Percentiles rank a stretch among this genome's conserved stretches.
These are phyloP conservation scores for Pseudogymnoascus pannorum DNA, from an alignment of 2,329 filamentous ascomycete species.

Conservation along the genomic window DNA sequence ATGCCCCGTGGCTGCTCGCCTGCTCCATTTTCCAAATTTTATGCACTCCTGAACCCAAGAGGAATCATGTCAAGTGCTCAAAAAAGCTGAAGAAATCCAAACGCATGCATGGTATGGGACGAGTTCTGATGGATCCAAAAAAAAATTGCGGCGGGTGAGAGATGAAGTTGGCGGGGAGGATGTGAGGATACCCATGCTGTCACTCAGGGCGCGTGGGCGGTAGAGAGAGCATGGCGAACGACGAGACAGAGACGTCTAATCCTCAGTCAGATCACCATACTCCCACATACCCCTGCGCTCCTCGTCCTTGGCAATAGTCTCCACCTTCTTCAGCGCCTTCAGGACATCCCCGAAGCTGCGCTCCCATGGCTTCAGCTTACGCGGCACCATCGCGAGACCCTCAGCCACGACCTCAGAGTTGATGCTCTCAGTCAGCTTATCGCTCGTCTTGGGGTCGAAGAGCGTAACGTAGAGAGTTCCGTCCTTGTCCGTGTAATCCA, in stretches of 20 bases:
- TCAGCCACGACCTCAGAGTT: constrained; percentile 81
- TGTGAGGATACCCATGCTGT: neutral
- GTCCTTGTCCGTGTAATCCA: constrained; percentile 80
- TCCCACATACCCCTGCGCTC: constrained; percentile 90
- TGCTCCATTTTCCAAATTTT: neutral
- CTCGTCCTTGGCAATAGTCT: constrained; percentile 70
- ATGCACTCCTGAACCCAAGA: neutral
- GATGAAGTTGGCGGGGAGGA: neutral
- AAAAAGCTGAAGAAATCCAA: neutral
- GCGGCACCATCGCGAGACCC: constrained; percentile 84
- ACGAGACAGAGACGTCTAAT: constrained; percentile 39
- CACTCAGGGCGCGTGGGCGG: neutral
- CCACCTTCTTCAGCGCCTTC: constrained; percentile 62
- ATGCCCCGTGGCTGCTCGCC: too few relatives aligned
- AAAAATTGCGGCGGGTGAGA: neutral
- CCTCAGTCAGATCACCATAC: constrained; percentile 93
- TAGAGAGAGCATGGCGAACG: neutral
- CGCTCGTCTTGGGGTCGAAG: constrained; percentile 65
- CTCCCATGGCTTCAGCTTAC: constrained; percentile 90
- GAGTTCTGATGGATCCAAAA: neutral
- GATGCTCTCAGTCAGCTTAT: constrained; percentile 66
- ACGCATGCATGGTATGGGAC: neutral
- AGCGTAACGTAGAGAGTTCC: constrained; percentile 80
- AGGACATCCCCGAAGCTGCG: constrained; percentile 65
- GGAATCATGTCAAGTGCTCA: neutral